Evolutionary conservation across 495 filamentous ascomycete species (phyloP).

Genomic region (Staphylotrichum longicolle): DNA sequence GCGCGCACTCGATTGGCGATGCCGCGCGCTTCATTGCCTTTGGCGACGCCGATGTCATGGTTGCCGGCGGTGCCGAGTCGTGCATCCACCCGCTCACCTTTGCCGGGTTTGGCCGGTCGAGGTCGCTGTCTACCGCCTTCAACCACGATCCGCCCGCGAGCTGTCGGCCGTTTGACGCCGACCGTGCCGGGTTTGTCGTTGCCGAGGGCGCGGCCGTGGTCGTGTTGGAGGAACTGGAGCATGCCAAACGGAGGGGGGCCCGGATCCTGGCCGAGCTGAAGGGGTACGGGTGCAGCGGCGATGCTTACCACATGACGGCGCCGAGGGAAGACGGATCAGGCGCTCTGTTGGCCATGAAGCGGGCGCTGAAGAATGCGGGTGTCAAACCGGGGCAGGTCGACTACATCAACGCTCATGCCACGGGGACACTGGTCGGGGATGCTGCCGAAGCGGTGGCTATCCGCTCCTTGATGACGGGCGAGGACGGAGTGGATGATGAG

Average conservation of each 20-base stretch:
- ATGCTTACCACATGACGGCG: constrained; percentile 91
- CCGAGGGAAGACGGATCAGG: constrained; percentile 79
- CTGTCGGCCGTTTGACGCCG: constrained; percentile 85
- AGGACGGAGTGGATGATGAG: constrained; percentile 61
- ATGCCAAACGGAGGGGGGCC: constrained; percentile 75
- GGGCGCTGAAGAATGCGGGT: constrained; percentile 70
- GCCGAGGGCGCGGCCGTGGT: constrained; percentile 88
- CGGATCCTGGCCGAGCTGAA: constrained; percentile 83
- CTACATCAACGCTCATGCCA: constrained; percentile 96
- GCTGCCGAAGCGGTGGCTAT: constrained; percentile 85
- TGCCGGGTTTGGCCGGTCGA: constrained; percentile 82
- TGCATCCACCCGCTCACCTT: constrained; percentile 95
- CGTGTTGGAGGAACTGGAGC: constrained; percentile 85
- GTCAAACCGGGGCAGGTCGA: constrained; percentile 69
- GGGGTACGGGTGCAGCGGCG: constrained; percentile 84
- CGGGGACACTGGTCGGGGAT: constrained; percentile 81
- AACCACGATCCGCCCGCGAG: constrained; percentile 71
- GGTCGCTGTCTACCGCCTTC: constrained; percentile 76
- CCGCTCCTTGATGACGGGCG: constrained; percentile 69
- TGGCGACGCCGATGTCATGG: constrained; percentile 91
- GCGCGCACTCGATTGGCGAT: constrained; percentile 90
- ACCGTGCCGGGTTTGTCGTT: constrained; percentile 83
- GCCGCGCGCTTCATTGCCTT: constrained; percentile 85
- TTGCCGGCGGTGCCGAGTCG: constrained; percentile 89
- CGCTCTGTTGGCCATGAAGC: constrained; percentile 79